phyloP scores from a whole-genome alignment of 2,329 filamentous ascomycete genomes.

The Stachybotrys chlorohalonatus region DNA sequence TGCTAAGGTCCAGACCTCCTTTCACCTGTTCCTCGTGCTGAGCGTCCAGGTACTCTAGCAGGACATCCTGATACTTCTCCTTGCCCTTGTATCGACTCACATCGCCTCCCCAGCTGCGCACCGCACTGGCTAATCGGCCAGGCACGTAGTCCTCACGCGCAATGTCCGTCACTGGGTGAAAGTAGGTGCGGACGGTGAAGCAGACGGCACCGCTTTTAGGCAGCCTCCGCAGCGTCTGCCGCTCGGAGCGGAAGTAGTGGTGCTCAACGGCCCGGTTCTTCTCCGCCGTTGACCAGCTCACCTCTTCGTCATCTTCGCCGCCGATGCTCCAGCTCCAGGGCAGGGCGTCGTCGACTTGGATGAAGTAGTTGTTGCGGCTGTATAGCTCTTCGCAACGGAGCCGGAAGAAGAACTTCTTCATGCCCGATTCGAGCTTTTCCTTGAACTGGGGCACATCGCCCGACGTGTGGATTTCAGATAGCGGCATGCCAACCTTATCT shows the following conservation, averaged over 20 bases:
- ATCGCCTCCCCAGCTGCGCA: slow-evolving; percentile 74
- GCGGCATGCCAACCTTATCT: slow-evolving; percentile 72
- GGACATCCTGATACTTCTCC: slow-evolving; percentile 61
- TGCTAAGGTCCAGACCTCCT: slow-evolving; percentile 52
- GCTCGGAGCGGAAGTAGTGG: slow-evolving; percentile 69
- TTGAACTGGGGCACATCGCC: slow-evolving; percentile 67
- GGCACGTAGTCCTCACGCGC: slow-evolving; percentile 67
- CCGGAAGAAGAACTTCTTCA: slow-evolving; percentile 72
- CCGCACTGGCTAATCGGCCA: slow-evolving; percentile 64
- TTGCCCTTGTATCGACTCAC: slow-evolving; percentile 71
- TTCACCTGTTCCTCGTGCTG: slow-evolving; percentile 67
- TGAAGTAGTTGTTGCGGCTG: slow-evolving; percentile 72
- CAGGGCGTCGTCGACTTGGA: slow-evolving; percentile 73
- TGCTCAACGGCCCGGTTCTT: slow-evolving; percentile 64
- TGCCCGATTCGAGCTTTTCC: slow-evolving; percentile 64
- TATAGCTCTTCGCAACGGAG: slow-evolving; percentile 58
- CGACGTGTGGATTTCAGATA: slow-evolving; percentile 71
- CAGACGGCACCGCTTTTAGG: slow-evolving; percentile 49
- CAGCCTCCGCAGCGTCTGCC: slow-evolving; percentile 59
- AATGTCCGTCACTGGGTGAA: slow-evolving; percentile 61
- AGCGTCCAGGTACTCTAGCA: slow-evolving; percentile 67
- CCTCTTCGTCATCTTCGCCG: slow-evolving; percentile 52
- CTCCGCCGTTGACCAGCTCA: slow-evolving; percentile 68
- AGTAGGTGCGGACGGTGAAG: slow-evolving; percentile 77
- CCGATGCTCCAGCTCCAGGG: slow-evolving; percentile 73